These are phyloP conservation scores for Trametes pubescens DNA, from an alignment of 1,284 basidiomycete species.

Conservation along the genomic window DNA sequence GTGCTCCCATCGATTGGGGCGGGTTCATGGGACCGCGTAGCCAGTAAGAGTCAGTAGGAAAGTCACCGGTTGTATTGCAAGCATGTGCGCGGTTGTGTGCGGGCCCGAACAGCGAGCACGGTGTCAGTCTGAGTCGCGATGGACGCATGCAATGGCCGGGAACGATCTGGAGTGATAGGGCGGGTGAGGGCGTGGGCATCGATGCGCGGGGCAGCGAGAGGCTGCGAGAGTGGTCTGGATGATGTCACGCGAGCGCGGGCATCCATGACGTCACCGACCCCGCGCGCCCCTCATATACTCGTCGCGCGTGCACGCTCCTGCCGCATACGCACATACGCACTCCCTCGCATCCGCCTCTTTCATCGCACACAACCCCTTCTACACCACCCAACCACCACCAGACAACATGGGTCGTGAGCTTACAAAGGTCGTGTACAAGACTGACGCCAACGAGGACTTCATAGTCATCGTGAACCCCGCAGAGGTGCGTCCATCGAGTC, in stretches of 20 bases:
- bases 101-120: not conserved
- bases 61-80: not conserved
- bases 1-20: constrained; percentile 17
- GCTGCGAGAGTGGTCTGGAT: constrained; percentile 28
- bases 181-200: constrained; percentile 12
- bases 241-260: constrained; percentile 33
- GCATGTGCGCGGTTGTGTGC: not conserved
- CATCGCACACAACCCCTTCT: constrained; percentile 2
- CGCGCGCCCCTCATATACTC: constrained; percentile 30
- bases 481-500: constrained; percentile 57
- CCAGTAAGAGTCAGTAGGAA: not conserved
- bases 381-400: not conserved
- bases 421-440: constrained; percentile 81
- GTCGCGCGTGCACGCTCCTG: not conserved
- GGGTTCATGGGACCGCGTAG: constrained; percentile 13
- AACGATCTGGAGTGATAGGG: constrained; percentile 23
- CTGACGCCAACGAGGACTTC: constrained; percentile 76
- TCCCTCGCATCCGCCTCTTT: constrained; percentile 8
- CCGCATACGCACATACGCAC: constrained; percentile 13
- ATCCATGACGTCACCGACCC: constrained; percentile 28
- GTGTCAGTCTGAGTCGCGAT: not conserved
- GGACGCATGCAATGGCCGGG: constrained; percentile 1
- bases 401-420: constrained; percentile 47
- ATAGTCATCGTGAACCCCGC: constrained; percentile 70
- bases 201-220: constrained; percentile 21